Evolutionary conservation across 352 stramenopile species (phyloP), one percentile per base, ranked within the genome.

Genomic region (Pythium aquatile): DNA sequence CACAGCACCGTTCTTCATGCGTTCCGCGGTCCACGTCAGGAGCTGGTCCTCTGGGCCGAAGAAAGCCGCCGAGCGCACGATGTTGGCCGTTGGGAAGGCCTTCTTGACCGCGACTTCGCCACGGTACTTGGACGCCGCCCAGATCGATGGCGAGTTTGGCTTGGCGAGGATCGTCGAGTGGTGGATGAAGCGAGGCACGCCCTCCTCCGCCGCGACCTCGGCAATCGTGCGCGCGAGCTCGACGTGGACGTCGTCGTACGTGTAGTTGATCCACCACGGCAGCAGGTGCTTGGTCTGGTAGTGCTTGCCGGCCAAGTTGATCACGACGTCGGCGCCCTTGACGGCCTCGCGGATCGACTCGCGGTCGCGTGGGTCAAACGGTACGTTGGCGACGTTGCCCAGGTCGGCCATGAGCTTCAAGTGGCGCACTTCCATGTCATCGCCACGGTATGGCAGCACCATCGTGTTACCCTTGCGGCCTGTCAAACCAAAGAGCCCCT

Each of bases 261-360:
- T 92, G 75, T 96, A 99, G 79, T 98, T 93, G 87, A 96, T 97
- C 84, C 88, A 95, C 86, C 84, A 95, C 26, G 90, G 89, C 42
- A 98, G 74, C 3, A 98, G 75, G 73, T 98, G 87, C 79, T 97
- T 97, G 35, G 96, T 98, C 77, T 99, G 94, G 75, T 99, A 99
- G 77, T 98, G 84, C 72, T 99, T 99, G 52, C 97, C 97, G 55
- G 99, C 89, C 11, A 99, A 65, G 77, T 99, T 99, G 70, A 99
- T 94, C 37, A 99, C 97, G 64, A 98, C 80, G 67, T 99, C 96
- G 35, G 89, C 93, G 76, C 96, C 91, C 30, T 88, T 72, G 42
- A 99, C 93, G 1, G 94, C 85, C 40, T 97, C 78, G 42, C 83
- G 77, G 55, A 99, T 98, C 52, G 88, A 97, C 56, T 98, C 91